Conservation (phyloP, 768 basidiomycete species). For the Amanita rimosa region DNA sequence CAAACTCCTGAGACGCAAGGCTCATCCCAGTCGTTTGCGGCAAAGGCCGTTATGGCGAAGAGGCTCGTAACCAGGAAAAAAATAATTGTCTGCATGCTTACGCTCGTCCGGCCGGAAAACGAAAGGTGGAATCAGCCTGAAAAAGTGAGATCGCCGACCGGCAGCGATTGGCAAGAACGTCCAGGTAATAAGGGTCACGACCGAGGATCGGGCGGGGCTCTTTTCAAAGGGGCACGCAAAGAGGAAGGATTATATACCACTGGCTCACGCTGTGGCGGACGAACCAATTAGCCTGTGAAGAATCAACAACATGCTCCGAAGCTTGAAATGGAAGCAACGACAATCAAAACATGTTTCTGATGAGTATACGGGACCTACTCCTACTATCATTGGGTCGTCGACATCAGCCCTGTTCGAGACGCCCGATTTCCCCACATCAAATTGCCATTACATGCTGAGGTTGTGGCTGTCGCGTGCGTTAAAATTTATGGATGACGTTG, state of each 20-base stretch:
- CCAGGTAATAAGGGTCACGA: background rate
- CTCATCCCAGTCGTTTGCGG: constrained; percentile 10
- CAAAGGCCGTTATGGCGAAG: background rate
- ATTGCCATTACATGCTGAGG: background rate
- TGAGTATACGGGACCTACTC: background rate
- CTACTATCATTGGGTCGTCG: background rate
- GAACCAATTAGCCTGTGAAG: too few relatives aligned
- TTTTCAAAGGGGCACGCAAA: background rate
- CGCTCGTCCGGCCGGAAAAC: background rate
- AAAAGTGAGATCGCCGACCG: background rate
- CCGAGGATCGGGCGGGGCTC: background rate
- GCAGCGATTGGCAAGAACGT: background rate
- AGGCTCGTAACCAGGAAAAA: background rate
- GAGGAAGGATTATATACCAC: too few relatives aligned
- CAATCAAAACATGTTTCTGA: background rate
- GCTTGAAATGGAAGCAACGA: background rate
- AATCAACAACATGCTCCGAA: too few relatives aligned
- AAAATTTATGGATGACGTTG: too few relatives aligned
- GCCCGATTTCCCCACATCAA: background rate
- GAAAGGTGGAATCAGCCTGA: background rate
- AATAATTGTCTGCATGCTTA: background rate
- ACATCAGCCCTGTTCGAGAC: background rate
- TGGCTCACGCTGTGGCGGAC: too few relatives aligned
- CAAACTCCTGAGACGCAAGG: constrained; percentile 10
- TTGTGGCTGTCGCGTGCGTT: too few relatives aligned